Evolutionary conservation across 176 grass and related monocot species (phyloP).

Genomic region (Bonia amplexicaulis): DNA sequence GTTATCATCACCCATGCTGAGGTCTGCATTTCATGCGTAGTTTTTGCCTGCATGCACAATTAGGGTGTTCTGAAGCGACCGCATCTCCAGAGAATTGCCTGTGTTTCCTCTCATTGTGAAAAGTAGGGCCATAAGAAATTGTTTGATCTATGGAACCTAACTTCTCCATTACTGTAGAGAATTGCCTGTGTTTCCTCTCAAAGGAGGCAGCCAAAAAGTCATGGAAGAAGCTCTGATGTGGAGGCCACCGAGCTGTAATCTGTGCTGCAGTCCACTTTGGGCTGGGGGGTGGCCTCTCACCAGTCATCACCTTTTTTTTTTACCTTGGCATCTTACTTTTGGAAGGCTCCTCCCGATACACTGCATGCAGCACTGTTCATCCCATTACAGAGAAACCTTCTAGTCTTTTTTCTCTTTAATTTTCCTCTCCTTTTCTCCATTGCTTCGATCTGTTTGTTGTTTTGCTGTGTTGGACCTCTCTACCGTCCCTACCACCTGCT

Average conservation of each 20-base stretch:
- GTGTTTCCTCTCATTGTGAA: too few species aligned
- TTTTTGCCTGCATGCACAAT: conserved; percentile 11
- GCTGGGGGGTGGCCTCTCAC: conserved; percentile 22
- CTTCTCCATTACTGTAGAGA: conserved; percentile 44
- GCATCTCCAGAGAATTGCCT: too few species aligned
- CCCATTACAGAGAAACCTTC: conserved; percentile 40
- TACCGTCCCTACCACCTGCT: not conserved
- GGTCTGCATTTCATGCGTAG: not conserved
- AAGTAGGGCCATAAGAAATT: not conserved
- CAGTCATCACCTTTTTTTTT: conserved; percentile 34
- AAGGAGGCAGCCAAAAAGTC: conserved; percentile 28
- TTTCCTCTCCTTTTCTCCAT: not conserved
- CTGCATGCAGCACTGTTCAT: conserved; percentile 12
- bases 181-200: not conserved
- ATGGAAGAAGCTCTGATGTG: conserved; percentile 37
- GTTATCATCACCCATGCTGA: conserved; percentile 15
- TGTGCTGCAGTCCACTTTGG: conserved; percentile 45
- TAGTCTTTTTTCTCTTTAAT: not conserved
- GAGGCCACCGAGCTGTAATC: conserved; percentile 48
- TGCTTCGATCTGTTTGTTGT: conserved; percentile 39
- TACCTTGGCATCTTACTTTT: conserved; percentile 49
- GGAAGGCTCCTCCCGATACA: conserved; percentile 28
- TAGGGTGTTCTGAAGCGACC: conserved; percentile 10
- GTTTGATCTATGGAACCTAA: conserved; percentile 29
- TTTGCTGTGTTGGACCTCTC: conserved; percentile 30